Evolutionary conservation across 306 rosid genomes (phyloP).

Genomic region (Adenanthera pavonina): DNA sequence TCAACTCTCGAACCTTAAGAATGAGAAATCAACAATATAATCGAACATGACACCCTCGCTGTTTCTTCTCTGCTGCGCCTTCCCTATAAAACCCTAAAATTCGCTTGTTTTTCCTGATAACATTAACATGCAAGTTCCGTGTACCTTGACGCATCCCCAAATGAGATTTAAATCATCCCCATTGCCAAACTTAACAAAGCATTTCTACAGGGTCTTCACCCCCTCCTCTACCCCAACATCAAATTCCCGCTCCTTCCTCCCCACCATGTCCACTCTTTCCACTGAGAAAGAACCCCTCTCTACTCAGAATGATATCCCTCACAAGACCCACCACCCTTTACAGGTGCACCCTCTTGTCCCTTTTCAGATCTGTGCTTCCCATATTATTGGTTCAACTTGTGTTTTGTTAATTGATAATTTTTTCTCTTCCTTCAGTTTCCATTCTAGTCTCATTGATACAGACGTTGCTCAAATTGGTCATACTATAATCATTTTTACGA

Average conservation of each 20-base stretch:
- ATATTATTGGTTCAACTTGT: conserved; percentile 1
- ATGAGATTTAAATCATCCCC: conserved; percentile 42
- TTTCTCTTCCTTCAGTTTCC: not conserved
- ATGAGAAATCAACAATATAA: not conserved
- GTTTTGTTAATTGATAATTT: not conserved
- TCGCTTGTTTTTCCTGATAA: not conserved
- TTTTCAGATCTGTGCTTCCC: conserved; percentile 4
- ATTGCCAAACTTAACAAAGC: conserved; percentile 38
- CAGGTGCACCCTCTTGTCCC: conserved; percentile 56
- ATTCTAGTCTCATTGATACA: not conserved
- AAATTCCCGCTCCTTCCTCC: conserved; percentile 41
- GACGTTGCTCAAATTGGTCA: not conserved
- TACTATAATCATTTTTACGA: not conserved
- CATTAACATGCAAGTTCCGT: conserved; percentile 37
- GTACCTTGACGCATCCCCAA: conserved; percentile 49
- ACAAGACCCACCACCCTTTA: conserved; percentile 48
- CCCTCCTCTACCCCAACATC: conserved; percentile 8
- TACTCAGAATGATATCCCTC: conserved; percentile 41
- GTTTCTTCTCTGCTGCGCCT: not conserved
- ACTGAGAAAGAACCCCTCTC: conserved; percentile 46
- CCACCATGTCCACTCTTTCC: conserved; percentile 77
- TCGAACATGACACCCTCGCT: not conserved
- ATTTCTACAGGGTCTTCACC: conserved; percentile 4
- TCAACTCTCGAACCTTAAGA: no score
- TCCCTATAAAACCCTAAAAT: not conserved